phyloP scores from a whole-genome alignment of 2,329 filamentous ascomycete genomes.

The Paecilomyces dactylethromorphus region DNA sequence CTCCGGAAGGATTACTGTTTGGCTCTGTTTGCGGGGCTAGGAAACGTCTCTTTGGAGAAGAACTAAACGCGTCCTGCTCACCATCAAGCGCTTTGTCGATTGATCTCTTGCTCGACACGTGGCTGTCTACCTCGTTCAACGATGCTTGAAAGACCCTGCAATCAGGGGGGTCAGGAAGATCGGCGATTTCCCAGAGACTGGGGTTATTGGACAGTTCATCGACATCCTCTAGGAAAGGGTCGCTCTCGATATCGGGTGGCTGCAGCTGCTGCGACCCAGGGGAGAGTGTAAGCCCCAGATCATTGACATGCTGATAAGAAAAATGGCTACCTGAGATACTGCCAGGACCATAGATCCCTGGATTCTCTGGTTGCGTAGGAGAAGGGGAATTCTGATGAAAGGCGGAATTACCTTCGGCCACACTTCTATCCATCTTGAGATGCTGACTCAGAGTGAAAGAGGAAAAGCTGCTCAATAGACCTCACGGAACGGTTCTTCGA shows the following conservation, averaged over 20 bases:
- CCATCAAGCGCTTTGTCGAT: constrained; percentile 14
- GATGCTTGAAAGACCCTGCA: neutral
- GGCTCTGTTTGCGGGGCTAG: neutral
- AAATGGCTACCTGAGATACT: constrained; percentile 12
- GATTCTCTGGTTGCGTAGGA: constrained; percentile 6
- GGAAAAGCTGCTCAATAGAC: neutral
- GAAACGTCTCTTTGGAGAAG: constrained; percentile 13
- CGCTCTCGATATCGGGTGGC: neutral
- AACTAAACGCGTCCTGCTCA: constrained; percentile 8
- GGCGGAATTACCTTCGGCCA: constrained; percentile 35
- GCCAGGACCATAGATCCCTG: constrained; percentile 13
- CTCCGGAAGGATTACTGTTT: neutral
- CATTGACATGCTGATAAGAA: constrained; percentile 21
- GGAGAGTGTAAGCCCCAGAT: constrained; percentile 39
- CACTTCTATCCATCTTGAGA: constrained; percentile 16
- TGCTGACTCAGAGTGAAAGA: neutral
- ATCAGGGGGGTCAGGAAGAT: neutral
- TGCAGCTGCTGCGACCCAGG: constrained; percentile 28
- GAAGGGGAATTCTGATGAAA: constrained; percentile 20
- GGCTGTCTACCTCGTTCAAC: neutral
- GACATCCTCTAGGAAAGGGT: neutral
- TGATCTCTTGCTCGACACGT: constrained; percentile 14
- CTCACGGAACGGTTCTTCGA: neutral
- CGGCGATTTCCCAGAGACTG: neutral
- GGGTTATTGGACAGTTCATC: neutral